Base-by-base conservation (phyloP, 345 rosid genomes). In the Geranium rotundifolium region DNA sequence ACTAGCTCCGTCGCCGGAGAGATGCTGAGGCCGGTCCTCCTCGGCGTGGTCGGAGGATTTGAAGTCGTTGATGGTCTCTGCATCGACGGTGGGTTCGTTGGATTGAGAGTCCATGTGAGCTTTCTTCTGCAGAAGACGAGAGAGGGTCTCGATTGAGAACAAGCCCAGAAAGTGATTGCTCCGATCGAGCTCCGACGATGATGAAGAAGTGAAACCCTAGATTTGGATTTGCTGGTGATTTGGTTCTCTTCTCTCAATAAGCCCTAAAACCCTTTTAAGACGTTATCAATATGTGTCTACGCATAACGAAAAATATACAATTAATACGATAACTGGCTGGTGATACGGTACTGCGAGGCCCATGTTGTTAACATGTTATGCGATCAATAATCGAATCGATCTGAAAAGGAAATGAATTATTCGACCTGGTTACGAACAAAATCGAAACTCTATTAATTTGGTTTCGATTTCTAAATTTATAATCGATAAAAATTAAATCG, bases 1-100 rank as follows among this genome's bases (percentile, higher is more conserved):
- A 46, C 90, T 85, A 19, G 87, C 83, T 72, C 87, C 91, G 61
- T 84, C 83, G 1, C 87, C 85, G 17, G 83, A 65, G 69, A 72
- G 88, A 61, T 80, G 79, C 5, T 75, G 85, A 69, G 85, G 72
- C 82, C 67, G 79, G 68, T 82, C 79, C 17, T 81, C 83, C 9
- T 77, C 86, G 0, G 65, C 60, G 27, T 71, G 71, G 67, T 77
- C 71, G 6, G 71, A 63, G 63, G 85, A 78, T 77, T 70, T 81
- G 46, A 58, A 62, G 54, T 80, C 73, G 77, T 78, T 7, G 12
- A 14, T 67, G 29, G 74, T 60, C 37, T 80, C 87, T 5, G 71
- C 77, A 17, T 74, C 82, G 16, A 59, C 64, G 50, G 63, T 69
- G 52, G 81, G 13, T 59, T 81, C 86, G 9, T 72, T 75, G 62